phyloP scores from a whole-genome alignment of 1,139 yeast genomes.

The Pichia sp. region DNA sequence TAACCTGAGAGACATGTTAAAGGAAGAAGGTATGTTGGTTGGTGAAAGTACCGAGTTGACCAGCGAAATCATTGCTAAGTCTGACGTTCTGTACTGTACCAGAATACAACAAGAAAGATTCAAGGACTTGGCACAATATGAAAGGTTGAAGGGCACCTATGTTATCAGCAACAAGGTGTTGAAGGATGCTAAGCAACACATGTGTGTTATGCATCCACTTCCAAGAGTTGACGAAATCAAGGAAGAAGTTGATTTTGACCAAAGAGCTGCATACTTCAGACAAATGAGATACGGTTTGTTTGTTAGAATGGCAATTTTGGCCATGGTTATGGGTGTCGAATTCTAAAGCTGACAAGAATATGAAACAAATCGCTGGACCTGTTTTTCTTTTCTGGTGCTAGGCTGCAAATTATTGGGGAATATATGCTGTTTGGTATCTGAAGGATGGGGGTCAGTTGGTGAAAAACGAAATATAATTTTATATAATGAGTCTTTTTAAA shows the following conservation, averaged over 20 bases:
- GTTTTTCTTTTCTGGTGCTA: background rate
- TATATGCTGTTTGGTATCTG: constrained; percentile 6
- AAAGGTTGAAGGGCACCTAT: constrained; percentile 85
- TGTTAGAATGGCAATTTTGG: constrained; percentile 97
- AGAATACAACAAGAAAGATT: constrained; percentile 98
- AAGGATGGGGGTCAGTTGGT: background rate
- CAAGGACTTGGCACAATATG: constrained; percentile 67
- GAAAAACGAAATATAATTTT: background rate
- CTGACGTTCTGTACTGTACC: constrained; percentile 96
- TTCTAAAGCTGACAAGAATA: constrained; percentile 17
- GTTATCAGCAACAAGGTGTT: constrained; percentile 89
- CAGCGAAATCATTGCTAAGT: constrained; percentile 75
- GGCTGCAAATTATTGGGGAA: constrained; percentile 22
- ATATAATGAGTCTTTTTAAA: background rate
- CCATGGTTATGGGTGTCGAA: constrained; percentile 87
- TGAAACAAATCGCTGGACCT: too few species aligned
- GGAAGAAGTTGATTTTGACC: constrained; percentile 98
- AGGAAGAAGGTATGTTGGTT: constrained; percentile 61
- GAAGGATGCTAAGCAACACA: constrained; percentile 91
- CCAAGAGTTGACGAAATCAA: constrained; percentile 96
- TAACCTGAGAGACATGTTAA: constrained; percentile 61
- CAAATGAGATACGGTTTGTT: constrained; percentile 98
- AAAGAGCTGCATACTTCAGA: constrained; percentile 98
- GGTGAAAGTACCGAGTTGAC: constrained; percentile 73
- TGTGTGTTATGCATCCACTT: constrained; percentile 98